These are phyloP conservation scores for Cladosporium cucumerinum DNA, from an alignment of 2,329 filamentous ascomycete genomes.

Conservation along the genomic window DNA sequence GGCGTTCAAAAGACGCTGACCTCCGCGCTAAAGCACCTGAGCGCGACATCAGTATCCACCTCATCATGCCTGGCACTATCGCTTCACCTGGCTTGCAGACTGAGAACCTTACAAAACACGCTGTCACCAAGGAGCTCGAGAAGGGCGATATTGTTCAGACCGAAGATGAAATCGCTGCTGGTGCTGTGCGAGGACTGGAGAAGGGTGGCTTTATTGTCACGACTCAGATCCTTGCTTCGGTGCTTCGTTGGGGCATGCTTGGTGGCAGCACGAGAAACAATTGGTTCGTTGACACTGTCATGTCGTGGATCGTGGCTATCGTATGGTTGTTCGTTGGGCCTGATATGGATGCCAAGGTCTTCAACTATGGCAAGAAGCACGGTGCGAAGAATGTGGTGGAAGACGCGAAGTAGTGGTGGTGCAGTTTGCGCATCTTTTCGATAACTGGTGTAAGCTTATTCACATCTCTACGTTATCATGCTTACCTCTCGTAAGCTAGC, in stretches of 20 bases:
- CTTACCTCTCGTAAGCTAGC: no score
- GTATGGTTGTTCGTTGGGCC: conserved; percentile 56
- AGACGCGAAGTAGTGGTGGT: not conserved
- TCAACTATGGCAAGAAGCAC: conserved; percentile 53
- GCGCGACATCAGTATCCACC: conserved; percentile 72
- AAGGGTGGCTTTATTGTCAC: conserved; percentile 76
- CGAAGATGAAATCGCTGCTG: conserved; percentile 71
- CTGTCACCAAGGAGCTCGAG: conserved; percentile 74
- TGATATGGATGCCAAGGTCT: conserved; percentile 56
- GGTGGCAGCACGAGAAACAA: conserved; percentile 54
- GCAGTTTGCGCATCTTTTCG: not conserved
- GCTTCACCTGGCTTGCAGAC: conserved; percentile 68
- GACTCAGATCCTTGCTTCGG: conserved; percentile 66
- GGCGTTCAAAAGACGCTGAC: conserved; percentile 29
- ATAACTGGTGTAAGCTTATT: not conserved
- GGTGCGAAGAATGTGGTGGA: conserved; percentile 10
- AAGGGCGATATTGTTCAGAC: conserved; percentile 76
- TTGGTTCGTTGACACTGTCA: conserved; percentile 52
- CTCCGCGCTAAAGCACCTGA: conserved; percentile 40
- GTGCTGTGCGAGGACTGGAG: conserved; percentile 71
- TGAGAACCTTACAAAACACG: conserved; percentile 77
- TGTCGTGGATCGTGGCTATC: conserved; percentile 52
- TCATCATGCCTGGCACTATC: conserved; percentile 83
- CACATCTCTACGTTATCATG: not conserved
- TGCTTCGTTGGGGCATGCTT: conserved; percentile 63